Evolutionary conservation across 495 filamentous ascomycete genomes (phyloP).

Genomic region (Penicillium canescens): DNA sequence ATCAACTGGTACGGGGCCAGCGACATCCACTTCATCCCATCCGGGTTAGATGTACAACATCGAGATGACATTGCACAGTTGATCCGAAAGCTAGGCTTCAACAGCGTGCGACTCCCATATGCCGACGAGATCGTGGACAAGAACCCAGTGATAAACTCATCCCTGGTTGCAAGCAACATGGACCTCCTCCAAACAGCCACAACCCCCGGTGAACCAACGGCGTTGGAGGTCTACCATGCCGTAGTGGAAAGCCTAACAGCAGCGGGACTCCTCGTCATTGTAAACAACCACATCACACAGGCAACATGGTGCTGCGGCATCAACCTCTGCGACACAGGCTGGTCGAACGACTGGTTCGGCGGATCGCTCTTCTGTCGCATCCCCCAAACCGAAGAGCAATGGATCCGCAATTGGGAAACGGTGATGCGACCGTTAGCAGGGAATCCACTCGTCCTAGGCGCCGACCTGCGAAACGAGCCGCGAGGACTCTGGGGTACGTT

Average conservation of each 20-base stretch:
- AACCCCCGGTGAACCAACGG: slow-evolving; percentile 16
- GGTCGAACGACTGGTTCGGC: slow-evolving; percentile 57
- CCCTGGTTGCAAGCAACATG: slow-evolving; percentile 51
- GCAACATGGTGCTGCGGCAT: slow-evolving; percentile 62
- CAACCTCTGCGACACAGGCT: slow-evolving; percentile 59
- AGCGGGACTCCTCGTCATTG: slow-evolving; percentile 56
- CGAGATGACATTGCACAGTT: slow-evolving; percentile 53
- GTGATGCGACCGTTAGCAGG: slow-evolving; percentile 52
- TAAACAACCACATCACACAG: slow-evolving; percentile 63
- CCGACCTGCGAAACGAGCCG: slow-evolving; percentile 62
- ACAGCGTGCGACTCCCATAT: slow-evolving; percentile 64
- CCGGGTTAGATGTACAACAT: slow-evolving; percentile 58
- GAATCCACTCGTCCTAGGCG: slow-evolving; percentile 57
- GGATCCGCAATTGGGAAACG: slow-evolving; percentile 60
- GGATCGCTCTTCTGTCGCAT: slow-evolving; percentile 46
- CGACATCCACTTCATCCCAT: slow-evolving; percentile 59
- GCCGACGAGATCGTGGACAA: slow-evolving; percentile 58
- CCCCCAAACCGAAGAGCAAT: slow-evolving; percentile 55
- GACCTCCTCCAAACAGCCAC: slow-evolving; percentile 48
- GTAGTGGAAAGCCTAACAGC: slow-evolving; percentile 55
- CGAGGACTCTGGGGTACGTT: slow-evolving; percentile 63
- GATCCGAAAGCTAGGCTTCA: slow-evolving; percentile 58
- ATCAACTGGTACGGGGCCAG: slow-evolving; percentile 67
- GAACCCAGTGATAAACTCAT: slow-evolving; percentile 49
- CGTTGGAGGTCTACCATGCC: slow-evolving; percentile 55